These are phyloP conservation scores for Diaporthe caulivora DNA, from an alignment of 2,329 filamentous ascomycete genomes.

Conservation along the genomic window DNA sequence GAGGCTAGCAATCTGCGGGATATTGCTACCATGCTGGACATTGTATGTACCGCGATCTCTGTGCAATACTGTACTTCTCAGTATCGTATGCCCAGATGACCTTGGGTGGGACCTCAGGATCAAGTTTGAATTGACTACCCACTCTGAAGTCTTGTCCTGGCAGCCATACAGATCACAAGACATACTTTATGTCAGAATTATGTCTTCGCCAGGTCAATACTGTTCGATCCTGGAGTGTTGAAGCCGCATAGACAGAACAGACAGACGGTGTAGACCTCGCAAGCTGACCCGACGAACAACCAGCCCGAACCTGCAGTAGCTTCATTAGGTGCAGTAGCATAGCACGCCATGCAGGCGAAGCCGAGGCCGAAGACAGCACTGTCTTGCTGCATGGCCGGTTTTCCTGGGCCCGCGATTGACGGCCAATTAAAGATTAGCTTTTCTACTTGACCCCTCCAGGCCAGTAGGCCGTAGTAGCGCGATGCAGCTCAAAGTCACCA, in stretches of 20 bases:
- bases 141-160: neutral
- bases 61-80: neutral
- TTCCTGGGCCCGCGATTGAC: slow-evolving; percentile 27
- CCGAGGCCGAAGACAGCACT: slow-evolving; percentile 25
- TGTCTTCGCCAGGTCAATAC: neutral
- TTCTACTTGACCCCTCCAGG: slow-evolving; percentile 30
- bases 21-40: neutral
- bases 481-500: slow-evolving; percentile 34
- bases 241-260: neutral
- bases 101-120: slow-evolving; percentile 1
- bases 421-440: slow-evolving; percentile 13
- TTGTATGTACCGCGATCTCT: neutral
- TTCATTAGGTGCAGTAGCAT: neutral
- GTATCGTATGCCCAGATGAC: neutral
- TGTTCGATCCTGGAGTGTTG: neutral
- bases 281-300: neutral
- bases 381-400: neutral
- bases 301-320: slow-evolving; percentile 26
- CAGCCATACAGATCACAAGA: neutral
- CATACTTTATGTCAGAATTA: neutral
- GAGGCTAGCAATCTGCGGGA: neutral
- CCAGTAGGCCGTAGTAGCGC: slow-evolving; percentile 34
- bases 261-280: neutral
- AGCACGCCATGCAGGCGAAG: slow-evolving; percentile 24
- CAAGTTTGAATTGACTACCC: slow-evolving; percentile 6